Base-by-base conservation (phyloP, 179 eudicot species). In the Nepenthes alata region DNA sequence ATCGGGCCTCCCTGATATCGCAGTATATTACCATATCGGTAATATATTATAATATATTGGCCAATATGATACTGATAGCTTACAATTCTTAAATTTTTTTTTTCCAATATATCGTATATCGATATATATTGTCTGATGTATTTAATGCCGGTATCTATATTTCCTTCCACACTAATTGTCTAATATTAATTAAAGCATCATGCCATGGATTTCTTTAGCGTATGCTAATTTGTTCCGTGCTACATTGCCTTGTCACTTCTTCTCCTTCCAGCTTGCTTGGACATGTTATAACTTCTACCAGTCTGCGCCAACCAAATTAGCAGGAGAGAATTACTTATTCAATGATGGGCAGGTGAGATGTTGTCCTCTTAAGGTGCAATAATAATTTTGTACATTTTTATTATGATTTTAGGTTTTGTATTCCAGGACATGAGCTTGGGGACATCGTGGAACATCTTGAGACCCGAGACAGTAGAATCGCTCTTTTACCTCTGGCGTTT, bases 381-480 rank as follows among this genome's bases (percentile, higher is more conserved):
- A 25, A 25, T 25, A 25, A 25, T 25, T 25, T 25, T 25, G 25
- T 25, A 0, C 25, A 25, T 25, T 25, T 60, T 6, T 66, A 60
- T 56, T 47, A 68, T 62, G 14, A 14, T 37, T 65, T 14, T 58
- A 55, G 57, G 37, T 41, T 44, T 58, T 65, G 8, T 5, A 41
- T 65, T 73, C 63, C 67, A 94, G 99, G 99, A 94, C 72, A 74
- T 94, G 95, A 78, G 72, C 59, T 97, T 94, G 65, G 99, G 99
- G 69, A 94, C 96, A 67, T 90, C 99, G 48, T 94, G 97, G 99
- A 91, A 94, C 76, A 91, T 94, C 75, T 64, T 94, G 78, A 86
- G 99, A 77, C 99, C 97, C 47, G 99, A 94, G 78, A 94, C 99
- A 2, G 95, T 94, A 54, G 99, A 94, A 71, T 94, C 99, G 7